Evolutionary conservation across 768 basidiomycete species (phyloP), one percentile per base, ranked within the genome.

Genomic region (Psilocybe tampanensis): DNA sequence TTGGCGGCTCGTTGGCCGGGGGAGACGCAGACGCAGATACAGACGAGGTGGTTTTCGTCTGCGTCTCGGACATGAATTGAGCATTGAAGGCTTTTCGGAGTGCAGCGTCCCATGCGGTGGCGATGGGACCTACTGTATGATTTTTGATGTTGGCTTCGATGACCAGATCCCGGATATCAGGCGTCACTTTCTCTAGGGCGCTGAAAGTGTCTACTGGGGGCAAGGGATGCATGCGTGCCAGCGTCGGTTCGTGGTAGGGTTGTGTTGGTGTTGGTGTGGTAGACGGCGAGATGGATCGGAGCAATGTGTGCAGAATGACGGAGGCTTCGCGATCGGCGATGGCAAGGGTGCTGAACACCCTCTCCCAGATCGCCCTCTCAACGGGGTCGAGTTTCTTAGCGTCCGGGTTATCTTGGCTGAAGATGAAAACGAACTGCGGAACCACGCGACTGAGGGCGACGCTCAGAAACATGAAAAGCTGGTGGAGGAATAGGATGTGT

Each of bases 401-500:
- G 41, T 65, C 58, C 13, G 59, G 33, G 4, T 54, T 47, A 2
- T 59, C 56, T 13, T 60, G 54, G 17, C 55, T 56, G 3, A 65
- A 41, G 17, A 67, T 52, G 9, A 86, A 83, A 59, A 85, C 80
- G 54, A 94, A 74, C 26, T 83, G 82, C 0, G 92, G 92, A 0
- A 82, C 82, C 5, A 94, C 84, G 18, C 87, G 78, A 15, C 81
- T 83, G 9, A 93, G 78, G 0, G 90, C 91, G 36, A 92, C 80
- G 26, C 84, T 89, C 55, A 88, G 65, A 68, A 90, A 86, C 64
- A 92, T 72, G 70, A 91, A 93, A 23, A 90, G 66, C 60, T 92
- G 86, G 64, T 91, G 92, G 36, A 94, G 75, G 70, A 93, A 83
- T 34, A 82, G 73, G 58, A 92, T 80, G 70, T 94, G 89, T 66